A percentile compares a stretch with the other conserved stretches of the same genome.
Evolutionary conservation across 2,329 filamentous ascomycete genomes (phyloP).

Genomic region (Botrytis fabae): DNA sequence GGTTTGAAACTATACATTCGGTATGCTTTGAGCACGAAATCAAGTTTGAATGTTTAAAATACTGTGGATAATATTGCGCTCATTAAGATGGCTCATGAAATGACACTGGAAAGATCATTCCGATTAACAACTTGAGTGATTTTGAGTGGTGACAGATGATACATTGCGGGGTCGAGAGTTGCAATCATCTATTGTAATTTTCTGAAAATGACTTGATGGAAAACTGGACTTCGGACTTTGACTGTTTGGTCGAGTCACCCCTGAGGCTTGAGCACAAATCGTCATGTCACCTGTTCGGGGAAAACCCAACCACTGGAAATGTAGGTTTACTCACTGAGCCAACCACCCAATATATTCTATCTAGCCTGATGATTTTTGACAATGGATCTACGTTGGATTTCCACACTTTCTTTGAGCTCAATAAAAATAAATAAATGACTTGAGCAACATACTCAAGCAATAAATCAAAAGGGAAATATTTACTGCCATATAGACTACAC

Average conservation of each 20-base stretch:
- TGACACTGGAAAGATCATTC: neutral
- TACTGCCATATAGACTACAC: neutral
- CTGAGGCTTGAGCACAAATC: too few relatives aligned
- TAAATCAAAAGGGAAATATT: neutral
- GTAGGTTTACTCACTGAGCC: neutral
- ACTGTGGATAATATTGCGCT: neutral
- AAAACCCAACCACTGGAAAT: neutral
- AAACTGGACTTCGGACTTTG: neutral
- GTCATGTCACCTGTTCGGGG: neutral
- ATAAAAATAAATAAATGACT: neutral
- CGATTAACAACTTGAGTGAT: neutral
- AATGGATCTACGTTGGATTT: neutral
- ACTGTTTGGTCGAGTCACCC: neutral
- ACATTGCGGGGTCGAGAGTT: neutral
- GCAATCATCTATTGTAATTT: neutral
- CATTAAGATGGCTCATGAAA: neutral
- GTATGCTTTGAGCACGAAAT: neutral
- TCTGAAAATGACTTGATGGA: neutral
- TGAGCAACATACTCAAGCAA: neutral
- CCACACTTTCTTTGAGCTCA: neutral
- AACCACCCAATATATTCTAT: too few relatives aligned
- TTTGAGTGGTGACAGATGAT: neutral
- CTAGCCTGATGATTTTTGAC: neutral
- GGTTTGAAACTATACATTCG: too few relatives aligned
- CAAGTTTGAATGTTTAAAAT: neutral